A percentile compares a stretch with the other conserved stretches of the same genome.
Evolutionary conservation across 257 asterid species (phyloP).

Genomic region (Knoxia roxburghii): DNA sequence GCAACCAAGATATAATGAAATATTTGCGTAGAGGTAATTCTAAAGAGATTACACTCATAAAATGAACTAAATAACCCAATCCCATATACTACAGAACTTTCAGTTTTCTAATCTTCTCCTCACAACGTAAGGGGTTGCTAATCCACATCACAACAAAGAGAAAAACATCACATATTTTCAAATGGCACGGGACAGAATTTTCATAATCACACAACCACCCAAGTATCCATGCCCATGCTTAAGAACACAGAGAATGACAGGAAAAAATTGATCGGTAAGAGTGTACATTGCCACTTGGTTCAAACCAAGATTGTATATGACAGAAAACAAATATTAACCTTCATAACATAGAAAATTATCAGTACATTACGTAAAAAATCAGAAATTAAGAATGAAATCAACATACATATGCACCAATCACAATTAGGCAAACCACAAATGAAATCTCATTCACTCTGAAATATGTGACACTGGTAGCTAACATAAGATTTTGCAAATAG

Average conservation of each 20-base stretch:
- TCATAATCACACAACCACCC: not conserved
- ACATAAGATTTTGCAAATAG: not conserved
- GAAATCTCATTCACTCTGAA: not conserved
- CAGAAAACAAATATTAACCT: not conserved
- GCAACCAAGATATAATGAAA: constrained; percentile 15
- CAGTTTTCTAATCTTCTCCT: not conserved
- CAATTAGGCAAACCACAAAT: not conserved
- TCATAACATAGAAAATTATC: not conserved
- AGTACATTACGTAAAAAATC: not conserved
- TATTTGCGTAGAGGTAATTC: not conserved
- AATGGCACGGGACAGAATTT: not conserved
- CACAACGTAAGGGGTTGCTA: not conserved
- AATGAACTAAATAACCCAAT: not conserved
- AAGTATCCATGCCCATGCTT: not conserved
- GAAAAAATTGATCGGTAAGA: not conserved
- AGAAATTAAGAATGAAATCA: not conserved
- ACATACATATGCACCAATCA: not conserved
- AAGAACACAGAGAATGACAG: not conserved
- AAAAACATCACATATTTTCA: not conserved
- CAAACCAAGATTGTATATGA: not conserved
- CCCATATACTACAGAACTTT: not conserved
- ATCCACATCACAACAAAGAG: not conserved
- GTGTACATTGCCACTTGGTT: not conserved
- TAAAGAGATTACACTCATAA: not conserved
- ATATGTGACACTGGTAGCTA: not conserved